phyloP scores from a whole-genome alignment of 208 protist genomes.

The Zelonia costaricensis region DNA sequence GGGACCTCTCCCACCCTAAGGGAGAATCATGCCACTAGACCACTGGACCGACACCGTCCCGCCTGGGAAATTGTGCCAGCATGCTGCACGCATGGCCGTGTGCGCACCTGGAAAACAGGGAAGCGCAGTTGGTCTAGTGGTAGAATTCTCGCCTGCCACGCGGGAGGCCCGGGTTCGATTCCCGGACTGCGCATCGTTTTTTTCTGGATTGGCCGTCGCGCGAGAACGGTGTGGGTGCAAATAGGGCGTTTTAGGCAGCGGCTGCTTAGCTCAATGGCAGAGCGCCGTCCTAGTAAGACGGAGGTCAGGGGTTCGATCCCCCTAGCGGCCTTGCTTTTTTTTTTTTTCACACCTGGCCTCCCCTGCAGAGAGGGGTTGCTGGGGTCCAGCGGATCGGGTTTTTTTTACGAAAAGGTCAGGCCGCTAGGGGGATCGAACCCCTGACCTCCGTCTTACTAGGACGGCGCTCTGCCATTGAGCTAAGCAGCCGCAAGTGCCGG shows the following conservation, averaged over 20 bases:
- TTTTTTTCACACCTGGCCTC: too few relatives aligned
- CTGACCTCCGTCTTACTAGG: conserved; percentile 91
- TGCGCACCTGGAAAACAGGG: neutral
- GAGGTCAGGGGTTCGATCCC: conserved; percentile 93
- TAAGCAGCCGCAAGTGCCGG: conserved; percentile 90
- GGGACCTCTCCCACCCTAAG: conserved; percentile 93
- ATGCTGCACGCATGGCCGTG: too few relatives aligned
- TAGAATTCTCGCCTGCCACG: conserved; percentile 90
- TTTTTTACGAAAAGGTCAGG: conserved; percentile 73
- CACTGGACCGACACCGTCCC: conserved; percentile 85
- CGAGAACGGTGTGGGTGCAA: neutral
- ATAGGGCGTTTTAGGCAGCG: conserved; percentile 10
- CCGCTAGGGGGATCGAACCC: conserved; percentile 91
- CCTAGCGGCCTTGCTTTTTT: conserved; percentile 83
- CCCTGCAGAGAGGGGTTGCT: too few relatives aligned
- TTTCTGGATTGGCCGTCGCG: neutral
- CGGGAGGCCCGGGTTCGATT: conserved; percentile 92
- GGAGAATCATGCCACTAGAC: conserved; percentile 94
- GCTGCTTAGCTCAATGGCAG: conserved; percentile 89
- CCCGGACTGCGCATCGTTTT: conserved; percentile 87
- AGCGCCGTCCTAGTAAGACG: conserved; percentile 91
- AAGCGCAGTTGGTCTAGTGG: conserved; percentile 91
- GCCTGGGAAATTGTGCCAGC: neutral
- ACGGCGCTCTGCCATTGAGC: conserved; percentile 92
- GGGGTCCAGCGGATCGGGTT: too few relatives aligned